Percentiles rank a stretch among this genome's conserved stretches.
phyloP scores from a whole-genome alignment of 345 rosid genomes.

The Melaleuca alternifolia region DNA sequence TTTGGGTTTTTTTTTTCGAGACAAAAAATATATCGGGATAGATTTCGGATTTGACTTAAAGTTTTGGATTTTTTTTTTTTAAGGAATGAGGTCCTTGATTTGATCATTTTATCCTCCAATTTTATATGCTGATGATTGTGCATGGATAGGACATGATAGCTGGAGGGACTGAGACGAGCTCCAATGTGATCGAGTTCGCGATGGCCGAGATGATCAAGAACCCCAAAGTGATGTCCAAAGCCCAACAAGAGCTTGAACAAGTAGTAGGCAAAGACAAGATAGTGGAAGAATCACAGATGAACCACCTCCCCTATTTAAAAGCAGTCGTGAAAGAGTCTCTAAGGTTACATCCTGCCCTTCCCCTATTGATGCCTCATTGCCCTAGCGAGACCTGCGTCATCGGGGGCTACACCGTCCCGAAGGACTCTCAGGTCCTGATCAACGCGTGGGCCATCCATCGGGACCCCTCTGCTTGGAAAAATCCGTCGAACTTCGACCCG shows the following conservation, averaged over 20 bases:
- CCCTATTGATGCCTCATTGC: slow-evolving; percentile 33
- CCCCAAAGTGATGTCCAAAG: slow-evolving; percentile 23
- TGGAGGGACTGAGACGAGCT: slow-evolving; percentile 41
- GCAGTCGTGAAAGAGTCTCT: slow-evolving; percentile 41
- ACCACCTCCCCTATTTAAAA: slow-evolving; percentile 18
- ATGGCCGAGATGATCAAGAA: slow-evolving; percentile 43
- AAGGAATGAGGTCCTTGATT: neutral
- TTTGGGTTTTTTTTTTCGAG: too few species aligned
- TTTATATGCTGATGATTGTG: neutral
- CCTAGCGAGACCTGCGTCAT: slow-evolving; percentile 16
- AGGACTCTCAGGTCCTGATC: slow-evolving; percentile 19
- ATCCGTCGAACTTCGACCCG: slow-evolving; percentile 13
- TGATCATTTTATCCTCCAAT: neutral
- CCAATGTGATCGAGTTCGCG: slow-evolving; percentile 34
- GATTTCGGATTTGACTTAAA: too few species aligned
- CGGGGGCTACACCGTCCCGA: slow-evolving; percentile 29
- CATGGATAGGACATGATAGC: slow-evolving; percentile 36
- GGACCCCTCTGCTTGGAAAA: slow-evolving; percentile 21
- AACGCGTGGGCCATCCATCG: slow-evolving; percentile 21
- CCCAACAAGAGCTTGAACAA: slow-evolving; percentile 37
- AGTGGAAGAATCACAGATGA: slow-evolving; percentile 38
- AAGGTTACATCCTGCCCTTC: slow-evolving; percentile 36
- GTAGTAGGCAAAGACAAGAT: slow-evolving; percentile 26
- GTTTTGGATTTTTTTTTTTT: too few species aligned
- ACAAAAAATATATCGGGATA: too few species aligned